Conservation (phyloP, 1,139 yeast species). For the Candida buenavistaensis region DNA sequence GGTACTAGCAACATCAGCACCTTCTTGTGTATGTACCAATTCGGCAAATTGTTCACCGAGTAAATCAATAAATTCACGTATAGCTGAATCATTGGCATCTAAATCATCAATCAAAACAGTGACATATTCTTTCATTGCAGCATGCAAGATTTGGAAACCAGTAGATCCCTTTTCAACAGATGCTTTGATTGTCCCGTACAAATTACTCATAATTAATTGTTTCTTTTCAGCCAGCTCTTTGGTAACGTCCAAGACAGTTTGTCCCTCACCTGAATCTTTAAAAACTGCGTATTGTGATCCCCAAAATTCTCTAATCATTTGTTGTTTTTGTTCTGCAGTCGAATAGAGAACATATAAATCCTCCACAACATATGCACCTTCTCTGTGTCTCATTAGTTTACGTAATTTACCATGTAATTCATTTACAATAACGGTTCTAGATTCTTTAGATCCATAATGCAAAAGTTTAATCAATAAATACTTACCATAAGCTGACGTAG, state of each 20-base stretch:
- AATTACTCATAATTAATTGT: conserved; percentile 70
- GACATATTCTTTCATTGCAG: conserved; percentile 90
- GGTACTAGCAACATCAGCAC: conserved; percentile 84
- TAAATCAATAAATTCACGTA: conserved; percentile 79
- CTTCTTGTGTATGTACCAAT: conserved; percentile 92
- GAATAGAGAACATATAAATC: conserved; percentile 88
- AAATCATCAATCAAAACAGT: conserved; percentile 58
- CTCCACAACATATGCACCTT: conserved; percentile 98
- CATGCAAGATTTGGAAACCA: conserved; percentile 94
- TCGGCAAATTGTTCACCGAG: conserved; percentile 90
- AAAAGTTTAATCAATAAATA: conserved; percentile 83
- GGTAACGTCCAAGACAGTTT: conserved; percentile 65
- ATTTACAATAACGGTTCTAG: conserved; percentile 70
- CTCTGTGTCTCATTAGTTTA: conserved; percentile 93
- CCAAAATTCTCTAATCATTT: conserved; percentile 94
- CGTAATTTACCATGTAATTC: conserved; percentile 90
- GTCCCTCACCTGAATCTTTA: conserved; percentile 68
- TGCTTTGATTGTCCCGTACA: conserved; percentile 81
- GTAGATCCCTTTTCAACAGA: conserved; percentile 95
- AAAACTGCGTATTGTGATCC: conserved; percentile 95
- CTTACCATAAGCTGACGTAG: conserved; percentile 92
- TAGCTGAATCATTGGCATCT: conserved; percentile 55
- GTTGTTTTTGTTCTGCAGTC: conserved; percentile 78
- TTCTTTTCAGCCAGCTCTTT: conserved; percentile 80
- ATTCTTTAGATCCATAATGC: conserved; percentile 86